A percentile compares a stretch with the other conserved stretches of the same genome.
Conservation (phyloP, 768 basidiomycete species). For the Kondoa malvinella region DNA sequence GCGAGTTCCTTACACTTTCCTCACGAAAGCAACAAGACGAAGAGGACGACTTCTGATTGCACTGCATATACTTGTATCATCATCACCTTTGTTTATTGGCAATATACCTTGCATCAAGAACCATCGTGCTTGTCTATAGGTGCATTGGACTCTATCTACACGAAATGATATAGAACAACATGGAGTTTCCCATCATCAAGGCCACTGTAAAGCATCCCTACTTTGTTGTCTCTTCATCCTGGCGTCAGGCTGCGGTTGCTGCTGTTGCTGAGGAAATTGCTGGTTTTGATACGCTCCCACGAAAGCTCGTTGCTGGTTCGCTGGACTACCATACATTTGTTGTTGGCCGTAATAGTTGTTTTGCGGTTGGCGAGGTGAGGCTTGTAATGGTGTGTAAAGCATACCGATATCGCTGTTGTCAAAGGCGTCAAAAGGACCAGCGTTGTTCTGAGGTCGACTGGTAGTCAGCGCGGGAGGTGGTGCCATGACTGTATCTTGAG, state of each 20-base stretch:
- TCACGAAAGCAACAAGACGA: not conserved
- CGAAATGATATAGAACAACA: not conserved
- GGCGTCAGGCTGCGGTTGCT: not conserved
- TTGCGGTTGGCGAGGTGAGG: not conserved
- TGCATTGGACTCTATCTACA: no score
- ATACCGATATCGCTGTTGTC: not conserved
- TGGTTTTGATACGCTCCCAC: not conserved
- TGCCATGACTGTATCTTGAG: not conserved
- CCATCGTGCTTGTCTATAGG: no score
- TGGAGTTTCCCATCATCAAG: no score
- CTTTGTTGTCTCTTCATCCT: not conserved
- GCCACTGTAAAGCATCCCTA: not conserved
- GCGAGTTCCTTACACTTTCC: not conserved
- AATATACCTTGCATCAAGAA: no score
- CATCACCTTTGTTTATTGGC: no score
- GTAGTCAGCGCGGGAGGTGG: not conserved
- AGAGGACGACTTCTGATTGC: not conserved
- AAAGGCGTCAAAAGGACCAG: not conserved
- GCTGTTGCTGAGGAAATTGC: not conserved
- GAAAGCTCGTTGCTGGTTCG: not conserved
- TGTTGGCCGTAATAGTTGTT: not conserved
- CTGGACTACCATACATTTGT: not conserved
- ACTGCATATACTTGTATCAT: no score
- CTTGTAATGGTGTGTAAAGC: not conserved
- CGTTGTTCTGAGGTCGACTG: not conserved